Base-by-base conservation (phyloP, 2,329 filamentous ascomycete species). In the Sclerotinia subarctica region DNA sequence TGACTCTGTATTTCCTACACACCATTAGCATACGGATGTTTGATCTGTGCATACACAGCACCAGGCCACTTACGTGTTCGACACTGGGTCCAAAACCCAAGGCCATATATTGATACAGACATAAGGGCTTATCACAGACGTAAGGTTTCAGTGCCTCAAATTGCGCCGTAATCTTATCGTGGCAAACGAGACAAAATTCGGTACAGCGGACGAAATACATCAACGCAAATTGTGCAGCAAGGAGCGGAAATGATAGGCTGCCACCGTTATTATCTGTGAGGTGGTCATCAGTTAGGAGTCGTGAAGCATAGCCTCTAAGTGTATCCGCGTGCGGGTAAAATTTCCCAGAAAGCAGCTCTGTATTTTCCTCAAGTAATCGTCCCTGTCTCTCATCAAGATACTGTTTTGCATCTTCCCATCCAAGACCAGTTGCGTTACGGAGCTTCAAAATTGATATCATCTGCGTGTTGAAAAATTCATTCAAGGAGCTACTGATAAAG, bases 101-200 rank as follows among this genome's bases (percentile, higher is more conserved):
- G 21, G 86, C 84, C 83, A 96, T 91, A 79, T 95, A 96, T 76
- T 97, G 94, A 74, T 91, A 96, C 5, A 96, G 81, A 74, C 94
- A 97, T 3, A 97, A 78, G 19, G 82, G 82, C 49, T 85, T 86
- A 44, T 87, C 86, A 77, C 94, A 97, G 56, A 97, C 92, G 70
- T 90, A 92, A 2, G 91, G 91, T 72, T 91, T 92, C 69, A 93
- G 81, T 1, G 90, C 86, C 73, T 89, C 86, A 49, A 94, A 88
- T 11, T 86, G 84, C 2, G 83, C 83, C 2, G 83, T 82, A 47
- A 92, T 84, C 72, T 84, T 89, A 72, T 85, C 85, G 77, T 96
- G 91, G 74, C 94, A 97, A 32, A 94, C 88, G 66, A 96, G 84
- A 77, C 94, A 97, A 77, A 94, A 96, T 66, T 95, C 88, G 0